phyloP scores from a whole-genome alignment of 2,329 filamentous ascomycete genomes.

The Fusarium euwallaceae region DNA sequence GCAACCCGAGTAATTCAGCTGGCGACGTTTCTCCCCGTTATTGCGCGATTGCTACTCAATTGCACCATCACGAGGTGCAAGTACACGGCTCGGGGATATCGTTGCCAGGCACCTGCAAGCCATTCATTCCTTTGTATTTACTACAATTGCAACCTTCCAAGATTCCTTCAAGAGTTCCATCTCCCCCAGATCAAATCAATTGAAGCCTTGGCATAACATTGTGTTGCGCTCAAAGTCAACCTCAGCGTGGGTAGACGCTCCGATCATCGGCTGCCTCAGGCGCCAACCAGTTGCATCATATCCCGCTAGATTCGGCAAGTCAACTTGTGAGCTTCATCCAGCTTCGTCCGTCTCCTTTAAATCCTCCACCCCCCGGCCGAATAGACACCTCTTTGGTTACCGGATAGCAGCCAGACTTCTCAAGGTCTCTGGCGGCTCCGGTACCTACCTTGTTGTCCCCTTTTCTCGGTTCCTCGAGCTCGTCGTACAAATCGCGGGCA shows the following conservation, averaged over 20 bases:
- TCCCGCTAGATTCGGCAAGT: slow-evolving; percentile 38
- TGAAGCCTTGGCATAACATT: background rate
- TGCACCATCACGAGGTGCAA: slow-evolving; percentile 23
- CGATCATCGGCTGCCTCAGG: slow-evolving; percentile 48
- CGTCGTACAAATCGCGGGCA: slow-evolving; percentile 14
- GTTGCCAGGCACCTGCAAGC: background rate
- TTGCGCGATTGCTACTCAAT: slow-evolving; percentile 34
- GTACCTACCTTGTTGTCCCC: slow-evolving; percentile 38
- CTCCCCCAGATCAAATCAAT: background rate
- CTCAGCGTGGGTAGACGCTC: slow-evolving; percentile 22
- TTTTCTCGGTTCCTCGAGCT: background rate
- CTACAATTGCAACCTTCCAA: background rate
- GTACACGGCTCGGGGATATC: background rate
- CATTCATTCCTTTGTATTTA: background rate
- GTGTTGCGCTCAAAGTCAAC: background rate
- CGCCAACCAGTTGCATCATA: slow-evolving; percentile 47
- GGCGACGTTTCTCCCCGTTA: slow-evolving; percentile 30
- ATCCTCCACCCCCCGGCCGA: background rate
- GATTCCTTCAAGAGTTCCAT: background rate
- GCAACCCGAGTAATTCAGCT: background rate
- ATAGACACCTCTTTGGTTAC: slow-evolving; percentile 19
- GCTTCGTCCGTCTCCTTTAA: slow-evolving; percentile 32
- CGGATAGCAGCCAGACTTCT: slow-evolving; percentile 25
- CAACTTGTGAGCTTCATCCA: slow-evolving; percentile 35
- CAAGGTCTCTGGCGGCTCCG: slow-evolving; percentile 29